These are phyloP conservation scores for Coemansia sp. DNA, from an alignment of 371 early-diverging fungal species.

Conservation along the genomic window DNA sequence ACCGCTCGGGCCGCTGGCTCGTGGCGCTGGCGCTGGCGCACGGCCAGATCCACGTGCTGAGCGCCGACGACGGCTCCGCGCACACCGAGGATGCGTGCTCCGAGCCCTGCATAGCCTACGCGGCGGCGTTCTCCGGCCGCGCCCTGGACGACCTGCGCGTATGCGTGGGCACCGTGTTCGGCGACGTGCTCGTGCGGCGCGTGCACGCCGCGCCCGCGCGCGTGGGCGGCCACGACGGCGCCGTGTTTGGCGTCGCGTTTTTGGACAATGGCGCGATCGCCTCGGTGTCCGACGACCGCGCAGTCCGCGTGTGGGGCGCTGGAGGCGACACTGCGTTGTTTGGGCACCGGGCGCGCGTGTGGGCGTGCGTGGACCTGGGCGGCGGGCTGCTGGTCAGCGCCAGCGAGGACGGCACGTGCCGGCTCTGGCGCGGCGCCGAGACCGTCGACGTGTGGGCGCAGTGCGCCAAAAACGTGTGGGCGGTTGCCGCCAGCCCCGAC, in stretches of 20 bases:
- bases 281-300: conserved; percentile 85
- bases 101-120: conserved; percentile 67
- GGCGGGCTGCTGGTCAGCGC: conserved; percentile 64
- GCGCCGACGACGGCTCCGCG: conserved; percentile 29
- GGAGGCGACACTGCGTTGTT: conserved; percentile 51
- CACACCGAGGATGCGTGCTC: conserved; percentile 54
- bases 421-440: conserved; percentile 66
- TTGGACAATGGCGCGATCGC: conserved; percentile 61
- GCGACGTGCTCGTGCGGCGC: conserved; percentile 74
- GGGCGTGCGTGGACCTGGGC: conserved; percentile 69
- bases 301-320: conserved; percentile 75
- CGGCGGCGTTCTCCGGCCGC: conserved; percentile 65
- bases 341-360: conserved; percentile 81
- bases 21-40: conserved; percentile 73
- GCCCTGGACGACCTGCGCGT: conserved; percentile 56
- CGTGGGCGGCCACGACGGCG: conserved; percentile 57
- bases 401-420: conserved; percentile 77
- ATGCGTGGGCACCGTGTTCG: conserved; percentile 84
- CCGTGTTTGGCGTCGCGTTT: conserved; percentile 77
- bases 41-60: conserved; percentile 61
- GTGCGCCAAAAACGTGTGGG: conserved; percentile 81
- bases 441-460: conserved; percentile 58
- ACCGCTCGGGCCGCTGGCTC: conserved; percentile 6
- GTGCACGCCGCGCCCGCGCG: conserved; percentile 23
- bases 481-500: conserved; percentile 63